Evolutionary conservation across 2,329 filamentous ascomycete species (phyloP), one percentile per base, ranked within the genome.

Genomic region (Moelleriella libera): DNA sequence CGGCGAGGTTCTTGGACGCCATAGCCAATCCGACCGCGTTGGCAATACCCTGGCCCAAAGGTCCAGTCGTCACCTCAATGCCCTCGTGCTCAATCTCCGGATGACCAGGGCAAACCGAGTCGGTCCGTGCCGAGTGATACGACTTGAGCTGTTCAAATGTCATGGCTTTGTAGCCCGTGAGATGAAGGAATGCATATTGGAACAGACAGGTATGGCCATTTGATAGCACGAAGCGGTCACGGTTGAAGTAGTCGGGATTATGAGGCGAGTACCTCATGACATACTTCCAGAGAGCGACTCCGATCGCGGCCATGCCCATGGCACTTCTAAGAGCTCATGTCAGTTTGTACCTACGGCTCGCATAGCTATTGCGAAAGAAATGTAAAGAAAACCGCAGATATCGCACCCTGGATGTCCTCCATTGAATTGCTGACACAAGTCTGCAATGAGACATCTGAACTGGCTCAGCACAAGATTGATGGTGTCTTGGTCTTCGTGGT

Each of bases 141-240:
- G 68, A 70, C 57, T 75, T 76, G 46, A 79, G 66, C 55, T 78
- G 70, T 5, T 78, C 74, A 6, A 76, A 57, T 0, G 74, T 77
- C 75, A 75, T 75, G 49, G 60, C 59, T 50, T 70, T 68, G 60
- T 75, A 77, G 43, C 75, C 75, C 1, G 63, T 63, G 8, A 78
- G 64, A 50, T 79, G 71, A 7, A 75, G 60, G 50, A 78, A 71
- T 0, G 62, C 57, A 58, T 78, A 78, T 49, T 75, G 70, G 51
- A 75, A 76, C 28, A 78, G 62, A 53, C 72, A 74, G 1, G 70
- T 68, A 53, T 77, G 74, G n/a, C 60, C 78, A 52, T 81, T 82
- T 28, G 76, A 80, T 9, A 82, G 65, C 6, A 82, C 72, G 54
- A 82, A 81, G 28, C 76, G 70, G 53, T 82, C 78, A 37, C 78